Conservation (phyloP, 2,329 filamentous ascomycete species). For the Knoxdaviesia capensis region DNA sequence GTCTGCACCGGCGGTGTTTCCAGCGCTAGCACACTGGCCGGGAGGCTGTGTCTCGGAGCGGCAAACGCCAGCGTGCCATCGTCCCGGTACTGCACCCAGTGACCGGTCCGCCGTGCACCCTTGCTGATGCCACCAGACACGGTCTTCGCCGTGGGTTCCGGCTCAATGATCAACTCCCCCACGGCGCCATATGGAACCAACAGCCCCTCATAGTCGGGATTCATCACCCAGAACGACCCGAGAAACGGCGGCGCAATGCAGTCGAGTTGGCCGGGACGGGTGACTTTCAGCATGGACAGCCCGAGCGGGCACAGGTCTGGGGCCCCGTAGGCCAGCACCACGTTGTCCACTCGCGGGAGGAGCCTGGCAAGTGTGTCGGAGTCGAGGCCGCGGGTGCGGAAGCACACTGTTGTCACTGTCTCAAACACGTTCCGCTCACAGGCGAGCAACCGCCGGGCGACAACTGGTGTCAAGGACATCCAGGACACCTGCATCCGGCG, state of each 20-base stretch:
- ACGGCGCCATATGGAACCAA: conserved; percentile 32
- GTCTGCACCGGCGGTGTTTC: conserved; percentile 16
- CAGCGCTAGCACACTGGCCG: conserved; percentile 19
- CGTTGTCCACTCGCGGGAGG: conserved; percentile 18
- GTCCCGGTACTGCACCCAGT: conserved; percentile 26
- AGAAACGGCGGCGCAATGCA: conserved; percentile 26
- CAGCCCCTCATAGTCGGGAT: conserved; percentile 25
- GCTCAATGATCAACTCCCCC: conserved; percentile 38
- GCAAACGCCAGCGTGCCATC: conserved; percentile 27
- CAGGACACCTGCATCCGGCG: conserved; percentile 27
- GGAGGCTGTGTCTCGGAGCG: conserved; percentile 13
- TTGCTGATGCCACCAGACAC: too few relatives aligned
- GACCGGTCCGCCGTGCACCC: conserved; percentile 16
- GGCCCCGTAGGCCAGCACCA: conserved; percentile 30
- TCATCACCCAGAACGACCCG: conserved; percentile 31
- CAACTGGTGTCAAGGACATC: conserved; percentile 35
- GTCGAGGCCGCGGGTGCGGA: conserved; percentile 28
- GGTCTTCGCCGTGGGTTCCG: conserved; percentile 11
- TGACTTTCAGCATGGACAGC: conserved; percentile 25
- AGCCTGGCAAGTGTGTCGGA: conserved; percentile 25
- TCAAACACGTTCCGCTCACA: conserved; percentile 11
- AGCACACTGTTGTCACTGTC: conserved; percentile 20
- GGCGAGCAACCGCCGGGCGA: conserved; percentile 26
- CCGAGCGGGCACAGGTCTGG: conserved; percentile 30
- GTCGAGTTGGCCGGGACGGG: conserved; percentile 14